Conservation (phyloP, 2,329 filamentous ascomycete species). For the Xylaria sp. region DNA sequence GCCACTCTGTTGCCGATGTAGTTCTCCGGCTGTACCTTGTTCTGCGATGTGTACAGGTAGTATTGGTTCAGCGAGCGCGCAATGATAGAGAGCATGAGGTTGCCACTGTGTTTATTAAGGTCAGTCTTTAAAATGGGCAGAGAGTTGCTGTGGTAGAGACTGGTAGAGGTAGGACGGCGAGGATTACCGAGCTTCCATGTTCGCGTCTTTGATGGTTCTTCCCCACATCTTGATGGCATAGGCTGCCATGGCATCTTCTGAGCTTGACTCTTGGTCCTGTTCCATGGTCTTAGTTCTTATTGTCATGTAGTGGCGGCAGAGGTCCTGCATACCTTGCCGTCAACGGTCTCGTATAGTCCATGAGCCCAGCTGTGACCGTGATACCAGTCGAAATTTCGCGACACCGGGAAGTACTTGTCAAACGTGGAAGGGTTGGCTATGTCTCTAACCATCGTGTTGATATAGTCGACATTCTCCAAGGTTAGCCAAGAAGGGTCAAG, state of each 20-base stretch:
- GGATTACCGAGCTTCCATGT: constrained; percentile 77
- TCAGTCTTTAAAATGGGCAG: constrained; percentile 1
- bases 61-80: constrained; percentile 79
- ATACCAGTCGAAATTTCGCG: constrained; percentile 90
- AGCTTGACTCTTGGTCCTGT: constrained; percentile 82
- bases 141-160: background rate
- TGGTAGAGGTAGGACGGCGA: background rate
- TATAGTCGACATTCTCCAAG: constrained; percentile 76
- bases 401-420: constrained; percentile 84
- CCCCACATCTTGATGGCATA: constrained; percentile 98
- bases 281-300: constrained; percentile 12
- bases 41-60: constrained; percentile 80
- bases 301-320: accelerated
- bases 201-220: constrained; percentile 75
- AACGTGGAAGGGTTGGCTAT: constrained; percentile 76
- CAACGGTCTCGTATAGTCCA: constrained; percentile 74
- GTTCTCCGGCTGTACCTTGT: constrained; percentile 75
- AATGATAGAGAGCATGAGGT: constrained; percentile 85
- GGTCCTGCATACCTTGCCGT: constrained; percentile 70
- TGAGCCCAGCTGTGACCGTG: constrained; percentile 95
- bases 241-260: constrained; percentile 87
- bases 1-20: constrained; percentile 83
- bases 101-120: constrained; percentile 63
- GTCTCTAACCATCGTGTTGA: constrained; percentile 87
- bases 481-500: constrained; percentile 80